Evolutionary conservation across 1,284 basidiomycete species (phyloP).

Genomic region (Cryptococcus sp.): DNA sequence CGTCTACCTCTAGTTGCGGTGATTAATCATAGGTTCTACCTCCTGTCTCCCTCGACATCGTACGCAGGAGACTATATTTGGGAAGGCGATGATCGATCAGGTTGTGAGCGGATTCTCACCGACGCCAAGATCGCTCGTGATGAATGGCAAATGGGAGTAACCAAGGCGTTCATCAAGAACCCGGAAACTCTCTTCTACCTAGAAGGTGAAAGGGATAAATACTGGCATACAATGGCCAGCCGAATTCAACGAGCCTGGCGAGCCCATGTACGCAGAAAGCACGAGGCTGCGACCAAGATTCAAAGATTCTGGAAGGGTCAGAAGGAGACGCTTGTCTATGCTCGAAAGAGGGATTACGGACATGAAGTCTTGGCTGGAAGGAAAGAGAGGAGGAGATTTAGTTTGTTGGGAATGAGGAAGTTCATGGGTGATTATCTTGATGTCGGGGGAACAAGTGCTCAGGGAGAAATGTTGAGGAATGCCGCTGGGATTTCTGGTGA

Average conservation of each 20-base stretch:
- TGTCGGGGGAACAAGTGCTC: constrained; percentile 71
- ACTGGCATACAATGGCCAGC: constrained; percentile 99
- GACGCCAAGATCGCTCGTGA: constrained; percentile 94
- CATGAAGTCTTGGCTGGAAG: constrained; percentile 85
- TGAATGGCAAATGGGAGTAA: constrained; percentile 99
- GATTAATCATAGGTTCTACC: constrained; percentile 64
- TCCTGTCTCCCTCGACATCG: constrained; percentile 89
- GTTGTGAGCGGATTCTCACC: constrained; percentile 86
- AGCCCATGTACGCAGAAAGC: constrained; percentile 90
- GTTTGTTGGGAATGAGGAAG: constrained; percentile 86
- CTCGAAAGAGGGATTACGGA: constrained; percentile 85
- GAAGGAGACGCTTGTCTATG: constrained; percentile 86
- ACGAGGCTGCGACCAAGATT: constrained; percentile 91
- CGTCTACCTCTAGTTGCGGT: constrained; percentile 4
- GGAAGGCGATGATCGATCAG: constrained; percentile 83
- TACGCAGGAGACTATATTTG: constrained; percentile 99
- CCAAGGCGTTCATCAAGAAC: constrained; percentile 99
- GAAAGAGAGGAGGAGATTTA: constrained; percentile 92
- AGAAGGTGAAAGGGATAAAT: constrained; percentile 97
- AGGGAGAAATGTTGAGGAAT: constrained; percentile 72
- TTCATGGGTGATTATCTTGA: constrained; percentile 98
- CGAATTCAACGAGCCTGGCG: constrained; percentile 96
- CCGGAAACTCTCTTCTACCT: constrained; percentile 97
- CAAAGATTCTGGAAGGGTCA: constrained; percentile 99
- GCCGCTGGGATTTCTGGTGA: constrained; percentile 71